Evolutionary conservation across 2,329 filamentous ascomycete genomes (phyloP).

Genomic region (Aspergillus amoenus): DNA sequence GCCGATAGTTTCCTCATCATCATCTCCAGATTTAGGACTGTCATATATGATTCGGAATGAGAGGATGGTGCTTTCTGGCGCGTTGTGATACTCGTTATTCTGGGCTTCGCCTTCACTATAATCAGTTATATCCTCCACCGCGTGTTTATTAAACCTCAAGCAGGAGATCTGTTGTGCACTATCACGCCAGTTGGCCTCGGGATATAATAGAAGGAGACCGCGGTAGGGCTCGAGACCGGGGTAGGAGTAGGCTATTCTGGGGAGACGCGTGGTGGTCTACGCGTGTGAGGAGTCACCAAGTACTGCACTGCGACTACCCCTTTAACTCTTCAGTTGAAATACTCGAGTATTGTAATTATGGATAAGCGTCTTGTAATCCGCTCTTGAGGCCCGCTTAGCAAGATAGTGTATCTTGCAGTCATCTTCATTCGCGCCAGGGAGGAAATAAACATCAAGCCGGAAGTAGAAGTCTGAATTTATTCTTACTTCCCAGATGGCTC

Average conservation of each 20-base stretch:
- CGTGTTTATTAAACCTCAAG: background rate
- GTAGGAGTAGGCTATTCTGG: background rate
- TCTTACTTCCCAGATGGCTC: background rate
- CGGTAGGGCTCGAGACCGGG: background rate
- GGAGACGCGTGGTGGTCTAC: background rate
- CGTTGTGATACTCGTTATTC: background rate
- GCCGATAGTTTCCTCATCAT: background rate
- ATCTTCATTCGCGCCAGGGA: background rate
- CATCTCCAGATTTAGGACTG: background rate
- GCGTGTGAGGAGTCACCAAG: background rate
- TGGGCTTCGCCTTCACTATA: background rate
- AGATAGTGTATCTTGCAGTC: slow-evolving; percentile 6
- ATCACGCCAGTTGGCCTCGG: background rate
- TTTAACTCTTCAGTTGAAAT: background rate
- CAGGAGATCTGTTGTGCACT: background rate
- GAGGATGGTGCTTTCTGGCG: background rate
- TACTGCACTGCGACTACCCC: background rate
- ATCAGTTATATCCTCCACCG: background rate
- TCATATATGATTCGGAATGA: background rate
- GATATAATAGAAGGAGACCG: background rate
- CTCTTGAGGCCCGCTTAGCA: background rate
- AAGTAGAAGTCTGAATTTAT: slow-evolving; percentile 2
- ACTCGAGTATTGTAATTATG: background rate
- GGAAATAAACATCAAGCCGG: slow-evolving; percentile 9
- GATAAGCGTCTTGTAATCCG: background rate